Evolutionary conservation across 192 early-diverging fungal genomes (phyloP).

Genomic region (Rhizoclosmatium globosum): DNA sequence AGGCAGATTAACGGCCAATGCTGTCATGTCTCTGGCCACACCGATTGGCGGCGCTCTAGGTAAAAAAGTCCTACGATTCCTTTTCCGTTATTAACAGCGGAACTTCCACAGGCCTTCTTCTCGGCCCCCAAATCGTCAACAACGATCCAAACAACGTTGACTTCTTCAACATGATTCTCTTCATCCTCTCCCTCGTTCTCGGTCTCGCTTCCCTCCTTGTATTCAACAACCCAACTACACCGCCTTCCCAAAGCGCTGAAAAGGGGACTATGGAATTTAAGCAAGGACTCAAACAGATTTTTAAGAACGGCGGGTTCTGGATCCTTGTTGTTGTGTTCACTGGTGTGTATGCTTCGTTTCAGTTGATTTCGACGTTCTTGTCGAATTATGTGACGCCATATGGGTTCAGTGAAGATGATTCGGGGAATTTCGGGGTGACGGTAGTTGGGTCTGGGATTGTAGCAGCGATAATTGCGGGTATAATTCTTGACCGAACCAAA

Average conservation of each 20-base stretch:
- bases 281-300: conserved; percentile 28
- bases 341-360: conserved; percentile 21
- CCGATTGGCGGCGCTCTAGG: conserved; percentile 4
- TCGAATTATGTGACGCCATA: conserved; percentile 39
- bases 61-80: too few relatives aligned
- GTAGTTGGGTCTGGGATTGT: conserved; percentile 68
- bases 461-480: conserved; percentile 57
- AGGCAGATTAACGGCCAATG: conserved; percentile 40
- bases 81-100: too few relatives aligned
- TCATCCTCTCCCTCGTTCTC: conserved; percentile 21
- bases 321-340: conserved; percentile 26
- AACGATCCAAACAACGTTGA: conserved; percentile 10
- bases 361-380: conserved; percentile 31
- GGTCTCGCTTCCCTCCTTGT: conserved; percentile 26
- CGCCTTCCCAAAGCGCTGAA: conserved; percentile 30
- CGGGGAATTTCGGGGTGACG: conserved; percentile 63
- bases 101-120: background rate
- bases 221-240: conserved; percentile 30
- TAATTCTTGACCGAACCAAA: conserved; percentile 65
- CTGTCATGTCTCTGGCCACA: conserved; percentile 34
- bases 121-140: conserved; percentile 35
- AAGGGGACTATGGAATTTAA: conserved; percentile 9
- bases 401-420: conserved; percentile 48
- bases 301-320: conserved; percentile 26
- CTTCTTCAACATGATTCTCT: conserved; percentile 27